Conservation (phyloP, 2,329 filamentous ascomycete genomes). For the Stemphylium vesicarium region DNA sequence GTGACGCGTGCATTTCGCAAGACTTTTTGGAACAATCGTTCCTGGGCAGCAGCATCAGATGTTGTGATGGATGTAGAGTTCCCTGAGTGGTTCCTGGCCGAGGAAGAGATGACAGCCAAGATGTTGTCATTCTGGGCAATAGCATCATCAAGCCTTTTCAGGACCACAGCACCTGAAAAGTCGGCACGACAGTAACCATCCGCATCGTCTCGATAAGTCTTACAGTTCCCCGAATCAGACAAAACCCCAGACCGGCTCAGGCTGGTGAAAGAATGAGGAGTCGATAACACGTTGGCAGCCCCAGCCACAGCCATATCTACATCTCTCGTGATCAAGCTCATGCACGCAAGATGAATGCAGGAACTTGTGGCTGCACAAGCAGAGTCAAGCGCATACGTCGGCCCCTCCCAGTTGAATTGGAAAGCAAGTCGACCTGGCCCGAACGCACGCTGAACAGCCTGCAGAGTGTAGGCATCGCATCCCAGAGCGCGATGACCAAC, state of each 20-base stretch:
- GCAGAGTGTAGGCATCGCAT: neutral
- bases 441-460: neutral
- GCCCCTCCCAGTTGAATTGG: neutral
- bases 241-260: too few species aligned
- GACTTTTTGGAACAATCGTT: neutral
- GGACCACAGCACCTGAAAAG: constrained; percentile 33
- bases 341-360: neutral
- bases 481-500: neutral
- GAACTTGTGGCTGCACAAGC: neutral
- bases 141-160: constrained; percentile 47
- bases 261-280: constrained; percentile 40
- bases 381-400: neutral
- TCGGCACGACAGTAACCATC: constrained; percentile 49
- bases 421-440: neutral
- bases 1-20: neutral
- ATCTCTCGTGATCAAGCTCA: neutral
- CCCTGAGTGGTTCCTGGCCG: constrained; percentile 53
- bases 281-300: constrained; percentile 29
- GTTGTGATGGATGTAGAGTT: constrained; percentile 34
- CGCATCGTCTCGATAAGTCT: constrained; percentile 41
- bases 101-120: constrained; percentile 36
- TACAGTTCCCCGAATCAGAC: constrained; percentile 37
- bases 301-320: constrained; percentile 29
- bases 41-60: constrained; percentile 30
- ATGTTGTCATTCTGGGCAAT: constrained; percentile 46